Evolutionary conservation across 164 flowering plant species (phyloP), one percentile per base, ranked within the genome.

Genomic region (Saururus chinensis): DNA sequence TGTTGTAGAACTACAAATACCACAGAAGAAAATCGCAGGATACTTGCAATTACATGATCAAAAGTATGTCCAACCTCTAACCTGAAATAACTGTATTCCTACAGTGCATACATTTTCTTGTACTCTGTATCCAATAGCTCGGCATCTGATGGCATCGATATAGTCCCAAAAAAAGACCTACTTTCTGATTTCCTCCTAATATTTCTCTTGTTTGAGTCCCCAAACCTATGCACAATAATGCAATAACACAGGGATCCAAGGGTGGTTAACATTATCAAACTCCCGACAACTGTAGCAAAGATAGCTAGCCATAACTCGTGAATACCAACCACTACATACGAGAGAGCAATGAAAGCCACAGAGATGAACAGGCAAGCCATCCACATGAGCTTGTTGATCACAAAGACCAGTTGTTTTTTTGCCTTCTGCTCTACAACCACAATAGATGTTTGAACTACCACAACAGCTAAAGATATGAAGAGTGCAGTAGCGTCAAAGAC

Each of bases 331-430:
- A 93, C 99, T 41, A 93, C 71, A 56, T 85, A 88, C 0, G 91
- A 60, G 24, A 90, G 83, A 40, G 99, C 75, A 35, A 93, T 82
- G 68, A 93, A 93, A 40, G 99, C 80, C 40, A 84, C 65, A 4
- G 99, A 93, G 59, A 88, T 88, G 79, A 77, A 87, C 24, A 87
- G 77, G 64, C 97, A 93, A 22, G 97, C 97, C 57, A 78, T 42
- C 99, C 99, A 90, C 99, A 93, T 93, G n/a, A 90, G 81, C 80
- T 90, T 93, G 82, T 93, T 93, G 53, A 90, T 88, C 56, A 88
- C 91, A 76, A 84, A 88, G 75, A 90, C 82, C 53, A 90, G 83
- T 61, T 83, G 85, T 74, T 74, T 77, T 81, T 93, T 90, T 26
- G 87, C 91, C 66, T 82, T 87, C 62, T 81, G 85, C 73, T 88